Base-by-base conservation (phyloP, 2,329 filamentous ascomycete genomes). In the Apiospora hydei region DNA sequence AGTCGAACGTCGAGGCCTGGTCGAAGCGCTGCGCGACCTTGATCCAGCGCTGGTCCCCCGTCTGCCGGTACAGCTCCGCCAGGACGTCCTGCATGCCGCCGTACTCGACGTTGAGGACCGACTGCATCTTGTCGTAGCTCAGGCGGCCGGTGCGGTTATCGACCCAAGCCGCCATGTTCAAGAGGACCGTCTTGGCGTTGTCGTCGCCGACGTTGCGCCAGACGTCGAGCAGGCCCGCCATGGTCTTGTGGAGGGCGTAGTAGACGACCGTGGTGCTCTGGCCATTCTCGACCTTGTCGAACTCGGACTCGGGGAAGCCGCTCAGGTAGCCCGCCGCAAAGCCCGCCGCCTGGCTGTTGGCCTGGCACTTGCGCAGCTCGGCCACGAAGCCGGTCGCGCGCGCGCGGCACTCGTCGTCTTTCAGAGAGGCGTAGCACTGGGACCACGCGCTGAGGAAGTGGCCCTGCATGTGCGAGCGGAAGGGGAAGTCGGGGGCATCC, bases 41-140 rank as follows among this genome's bases (percentile, higher is more conserved):
- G 6, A 88, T 80, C 85, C 86, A 88, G 8, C 80, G 79, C 44
- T 81, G 75, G 70, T 88, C 82, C 2, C 82, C 83, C 0, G 84
- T 87, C 70, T 85, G 82, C 47, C 82, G 83, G 74, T 85, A 86
- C 14, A 88, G 77, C 51, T 86, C 83, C 0, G 86, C 82, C 7
- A 88, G 75, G 4, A 88, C 81, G 34, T 88, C 87, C 74, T 86
- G 87, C 85, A 88, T 88, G 44, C 86, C 87, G 11, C 87, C 87
- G 53, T 85, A 88, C 74, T 88, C 87, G 0, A 85, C 87, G 6
- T 81, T 76, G 73, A 88, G 74, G 77, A 88, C 81, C 2, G 70
- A 75, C 70, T 88, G 87, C 86, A 88, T 87, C 75, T 86, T 80
- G 13, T 68, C 73, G 34, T 82, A 81, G 73, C 78, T 84, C 18